These are phyloP conservation scores for Schizosaccharomyces lindneri DNA, from an alignment of 805 yeast genomes.

Conservation along the genomic window DNA sequence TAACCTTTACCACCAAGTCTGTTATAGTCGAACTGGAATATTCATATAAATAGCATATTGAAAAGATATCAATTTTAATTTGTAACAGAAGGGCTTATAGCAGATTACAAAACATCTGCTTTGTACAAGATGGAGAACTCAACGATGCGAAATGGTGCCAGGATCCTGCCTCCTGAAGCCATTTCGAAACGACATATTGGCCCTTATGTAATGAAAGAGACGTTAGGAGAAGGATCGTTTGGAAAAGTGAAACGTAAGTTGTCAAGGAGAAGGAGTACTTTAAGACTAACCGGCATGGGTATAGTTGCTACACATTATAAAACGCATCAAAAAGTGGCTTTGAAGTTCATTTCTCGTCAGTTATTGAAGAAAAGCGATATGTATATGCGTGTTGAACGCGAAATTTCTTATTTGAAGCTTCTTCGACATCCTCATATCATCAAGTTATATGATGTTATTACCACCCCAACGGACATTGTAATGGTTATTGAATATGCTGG, in stretches of 20 bases:
- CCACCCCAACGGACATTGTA: constrained; percentile 80
- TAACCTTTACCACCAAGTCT: too few species aligned
- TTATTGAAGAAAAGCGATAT: constrained; percentile 83
- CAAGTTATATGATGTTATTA: constrained; percentile 82
- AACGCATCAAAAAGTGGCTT: constrained; percentile 78
- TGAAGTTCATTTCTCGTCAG: constrained; percentile 76
- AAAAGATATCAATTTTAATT: too few species aligned
- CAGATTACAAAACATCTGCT: too few species aligned
- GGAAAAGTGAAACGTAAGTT: constrained; percentile 86
- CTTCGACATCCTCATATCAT: constrained; percentile 90
- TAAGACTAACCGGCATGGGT: background rate
- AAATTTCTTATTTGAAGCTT: constrained; percentile 65
- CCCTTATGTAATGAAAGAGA: constrained; percentile 74
- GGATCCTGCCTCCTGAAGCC: background rate
- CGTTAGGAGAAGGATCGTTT: constrained; percentile 87
- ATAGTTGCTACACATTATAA: constrained; percentile 33
- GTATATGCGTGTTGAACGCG: constrained; percentile 92
- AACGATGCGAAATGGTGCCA: background rate
- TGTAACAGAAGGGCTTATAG: too few species aligned
- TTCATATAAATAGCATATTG: too few species aligned
- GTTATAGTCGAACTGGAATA: too few species aligned
- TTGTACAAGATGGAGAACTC: background rate
- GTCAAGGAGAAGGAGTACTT: background rate
- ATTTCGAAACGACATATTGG: constrained; percentile 23
- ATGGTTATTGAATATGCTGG: constrained; percentile 96